Percentiles rank a stretch among this genome's conserved stretches.
Evolutionary conservation across 1,284 basidiomycete species (phyloP).

Genomic region (Entoloma clypeatum): DNA sequence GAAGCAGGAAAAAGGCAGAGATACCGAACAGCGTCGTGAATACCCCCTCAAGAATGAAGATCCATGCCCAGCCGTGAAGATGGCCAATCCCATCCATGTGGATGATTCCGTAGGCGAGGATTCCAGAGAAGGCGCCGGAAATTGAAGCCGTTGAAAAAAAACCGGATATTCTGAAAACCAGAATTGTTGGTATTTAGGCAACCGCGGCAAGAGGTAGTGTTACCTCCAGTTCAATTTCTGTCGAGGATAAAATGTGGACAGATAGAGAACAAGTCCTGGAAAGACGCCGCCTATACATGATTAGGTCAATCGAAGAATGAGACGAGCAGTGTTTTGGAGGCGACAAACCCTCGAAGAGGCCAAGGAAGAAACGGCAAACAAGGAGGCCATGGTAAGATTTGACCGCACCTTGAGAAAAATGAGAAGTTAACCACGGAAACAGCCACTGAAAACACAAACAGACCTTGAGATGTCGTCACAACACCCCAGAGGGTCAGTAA

Average conservation of each 20-base stretch:
- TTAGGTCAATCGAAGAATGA: background rate
- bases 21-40: slow-evolving; percentile 38
- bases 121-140: slow-evolving; percentile 59
- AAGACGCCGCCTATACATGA: slow-evolving; percentile 48
- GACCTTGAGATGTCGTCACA: slow-evolving; percentile 52
- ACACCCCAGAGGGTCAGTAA: slow-evolving; percentile 59
- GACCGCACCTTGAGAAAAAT: slow-evolving; percentile 41
- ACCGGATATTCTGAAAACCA: slow-evolving; percentile 38
- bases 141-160: slow-evolving; percentile 60
- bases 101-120: slow-evolving; percentile 56
- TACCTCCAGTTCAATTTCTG: slow-evolving; percentile 53
- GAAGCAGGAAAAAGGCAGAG: slow-evolving; percentile 39
- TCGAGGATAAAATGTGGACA: slow-evolving; percentile 57
- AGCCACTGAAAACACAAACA: too few relatives aligned
- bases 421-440: background rate
- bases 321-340: background rate
- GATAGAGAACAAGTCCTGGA: slow-evolving; percentile 57
- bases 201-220: background rate
- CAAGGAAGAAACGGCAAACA: slow-evolving; percentile 62
- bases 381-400: slow-evolving; percentile 50
- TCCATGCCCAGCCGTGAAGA: slow-evolving; percentile 41
- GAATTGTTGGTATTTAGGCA: background rate
- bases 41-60: slow-evolving; percentile 24
- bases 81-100: slow-evolving; percentile 47
- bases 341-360: slow-evolving; percentile 52